Evolutionary conservation across 2,329 filamentous ascomycete genomes (phyloP).

Genomic region (Epichloe uncinata): DNA sequence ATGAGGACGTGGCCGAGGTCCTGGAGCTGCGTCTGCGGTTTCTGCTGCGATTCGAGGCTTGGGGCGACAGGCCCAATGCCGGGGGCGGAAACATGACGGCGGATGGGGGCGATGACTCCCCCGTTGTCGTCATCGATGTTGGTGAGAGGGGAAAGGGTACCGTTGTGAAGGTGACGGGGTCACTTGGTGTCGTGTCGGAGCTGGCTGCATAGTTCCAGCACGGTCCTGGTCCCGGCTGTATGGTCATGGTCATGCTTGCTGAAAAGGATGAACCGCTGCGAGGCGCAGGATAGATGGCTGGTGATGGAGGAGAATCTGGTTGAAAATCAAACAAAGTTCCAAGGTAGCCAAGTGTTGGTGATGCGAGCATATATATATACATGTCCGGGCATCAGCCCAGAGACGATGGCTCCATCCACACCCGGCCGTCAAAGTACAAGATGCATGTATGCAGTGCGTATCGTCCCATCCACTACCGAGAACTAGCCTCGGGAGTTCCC

Average conservation of each 20-base stretch:
- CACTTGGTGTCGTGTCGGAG: not conserved
- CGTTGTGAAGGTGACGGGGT: conserved; percentile 1
- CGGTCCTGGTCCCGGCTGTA: not conserved
- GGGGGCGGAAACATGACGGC: not conserved
- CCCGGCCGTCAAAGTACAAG: too few relatives aligned
- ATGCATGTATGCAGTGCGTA: too few relatives aligned
- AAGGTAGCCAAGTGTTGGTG: too few relatives aligned
- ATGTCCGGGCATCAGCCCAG: too few relatives aligned
- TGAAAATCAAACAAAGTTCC: too few relatives aligned
- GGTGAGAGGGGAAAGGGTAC: conserved; percentile 1
- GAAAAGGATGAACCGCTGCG: too few relatives aligned
- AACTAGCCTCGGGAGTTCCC: too few relatives aligned
- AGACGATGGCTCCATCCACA: too few relatives aligned
- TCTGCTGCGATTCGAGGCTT: not conserved
- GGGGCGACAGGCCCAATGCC: not conserved
- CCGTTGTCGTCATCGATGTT: not conserved
- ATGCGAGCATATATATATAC: too few relatives aligned
- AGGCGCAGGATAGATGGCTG: too few relatives aligned
- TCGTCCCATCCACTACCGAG: too few relatives aligned
- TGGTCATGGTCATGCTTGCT: conserved; percentile 2
- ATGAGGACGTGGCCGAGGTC: not conserved
- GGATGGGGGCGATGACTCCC: not conserved
- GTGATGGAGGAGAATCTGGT: too few relatives aligned
- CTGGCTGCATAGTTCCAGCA: conserved; percentile 2
- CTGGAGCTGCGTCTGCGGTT: not conserved